These are phyloP conservation scores for Cucurbita moschata DNA, from an alignment of 306 rosid genomes.

Conservation along the genomic window DNA sequence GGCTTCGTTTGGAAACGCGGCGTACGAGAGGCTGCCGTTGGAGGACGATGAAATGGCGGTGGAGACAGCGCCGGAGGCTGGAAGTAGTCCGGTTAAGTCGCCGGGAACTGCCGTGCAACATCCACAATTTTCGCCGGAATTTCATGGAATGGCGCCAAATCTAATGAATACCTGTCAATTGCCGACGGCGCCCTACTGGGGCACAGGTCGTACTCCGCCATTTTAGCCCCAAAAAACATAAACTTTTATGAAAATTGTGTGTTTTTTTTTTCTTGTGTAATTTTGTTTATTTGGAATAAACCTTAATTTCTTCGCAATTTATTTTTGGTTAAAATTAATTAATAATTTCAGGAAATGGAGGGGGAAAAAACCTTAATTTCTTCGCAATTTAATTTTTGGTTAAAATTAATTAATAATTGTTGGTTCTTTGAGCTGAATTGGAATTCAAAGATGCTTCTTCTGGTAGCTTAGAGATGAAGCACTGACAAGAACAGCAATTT, in stretches of 20 bases:
- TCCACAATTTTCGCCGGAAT: constrained; percentile 38
- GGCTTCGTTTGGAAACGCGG: constrained; percentile 89
- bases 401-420: background rate
- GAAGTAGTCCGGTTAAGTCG: constrained; percentile 39
- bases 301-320: background rate
- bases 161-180: constrained; percentile 73
- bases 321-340: background rate
- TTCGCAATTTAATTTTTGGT: background rate
- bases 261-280: background rate
- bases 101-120: constrained; percentile 44
- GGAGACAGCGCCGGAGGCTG: constrained; percentile 6
- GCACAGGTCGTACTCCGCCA: constrained; percentile 47
- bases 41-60: constrained; percentile 54
- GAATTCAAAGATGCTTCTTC: background rate
- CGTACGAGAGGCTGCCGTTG: constrained; percentile 78
- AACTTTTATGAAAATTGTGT: background rate
- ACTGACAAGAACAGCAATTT: background rate
- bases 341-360: background rate
- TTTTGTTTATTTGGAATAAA: background rate
- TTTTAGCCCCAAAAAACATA: constrained; percentile 12
- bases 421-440: background rate
- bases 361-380: background rate
- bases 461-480: constrained; percentile 44
- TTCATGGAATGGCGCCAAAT: constrained; percentile 74
- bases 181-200: constrained; percentile 75